Conservation (phyloP, 2,329 filamentous ascomycete species). For the Myotisia sp. region DNA sequence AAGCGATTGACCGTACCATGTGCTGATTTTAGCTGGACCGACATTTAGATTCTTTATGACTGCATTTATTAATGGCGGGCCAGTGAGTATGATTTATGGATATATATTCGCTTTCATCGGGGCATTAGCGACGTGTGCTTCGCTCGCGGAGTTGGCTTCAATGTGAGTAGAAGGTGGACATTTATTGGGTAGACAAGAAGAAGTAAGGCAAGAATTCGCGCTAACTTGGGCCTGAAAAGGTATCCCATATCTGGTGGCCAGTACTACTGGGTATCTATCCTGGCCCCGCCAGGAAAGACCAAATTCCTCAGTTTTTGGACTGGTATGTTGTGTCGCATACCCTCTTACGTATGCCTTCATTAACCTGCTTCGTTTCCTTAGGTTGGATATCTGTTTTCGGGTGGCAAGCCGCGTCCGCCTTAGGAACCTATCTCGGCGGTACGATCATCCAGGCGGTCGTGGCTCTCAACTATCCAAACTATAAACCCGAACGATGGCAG, state of each 20-base stretch:
- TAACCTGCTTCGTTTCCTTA: slow-evolving; percentile 19
- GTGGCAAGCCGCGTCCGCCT: slow-evolving; percentile 18
- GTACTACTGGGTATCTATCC: slow-evolving; percentile 31
- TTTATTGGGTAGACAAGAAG: no score
- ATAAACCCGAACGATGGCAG: slow-evolving; percentile 24
- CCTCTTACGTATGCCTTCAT: no score
- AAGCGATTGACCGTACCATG: neutral
- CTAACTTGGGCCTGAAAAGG: no score
- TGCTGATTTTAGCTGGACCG: neutral
- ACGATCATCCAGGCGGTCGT: slow-evolving; percentile 23
- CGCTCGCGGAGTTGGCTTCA: slow-evolving; percentile 31
- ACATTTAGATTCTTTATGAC: slow-evolving; percentile 17
- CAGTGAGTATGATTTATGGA: slow-evolving; percentile 26
- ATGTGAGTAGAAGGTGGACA: slow-evolving; percentile 25
- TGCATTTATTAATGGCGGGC: slow-evolving; percentile 25
- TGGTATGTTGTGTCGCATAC: slow-evolving; percentile 8
- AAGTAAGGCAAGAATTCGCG: no score
- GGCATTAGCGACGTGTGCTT: slow-evolving; percentile 24
- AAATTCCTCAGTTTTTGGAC: slow-evolving; percentile 32
- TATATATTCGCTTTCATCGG: slow-evolving; percentile 22
- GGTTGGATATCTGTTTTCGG: slow-evolving; percentile 19
- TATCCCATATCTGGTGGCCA: slow-evolving; percentile 29
- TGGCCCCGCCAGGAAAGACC: slow-evolving; percentile 29
- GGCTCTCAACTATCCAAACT: slow-evolving; percentile 19
- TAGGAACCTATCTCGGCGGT: slow-evolving; percentile 16